Percentiles rank a stretch among this genome's conserved stretches.
Evolutionary conservation across 495 filamentous ascomycete species (phyloP).

Genomic region (Aspergillus biplanus): DNA sequence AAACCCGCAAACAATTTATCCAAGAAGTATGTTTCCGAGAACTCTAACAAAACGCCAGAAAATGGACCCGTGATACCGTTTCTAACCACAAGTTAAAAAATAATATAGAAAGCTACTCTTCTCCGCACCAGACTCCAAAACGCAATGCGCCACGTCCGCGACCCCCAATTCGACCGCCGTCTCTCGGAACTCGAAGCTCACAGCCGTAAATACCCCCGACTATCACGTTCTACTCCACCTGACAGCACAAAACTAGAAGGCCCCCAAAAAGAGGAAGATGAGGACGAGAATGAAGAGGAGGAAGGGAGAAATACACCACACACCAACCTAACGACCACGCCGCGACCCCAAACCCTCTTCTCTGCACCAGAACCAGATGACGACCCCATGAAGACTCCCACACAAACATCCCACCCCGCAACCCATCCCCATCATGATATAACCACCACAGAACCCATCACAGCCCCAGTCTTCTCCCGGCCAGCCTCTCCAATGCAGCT

Average conservation of each 20-base stretch:
- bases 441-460: background rate
- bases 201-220: constrained; percentile 44
- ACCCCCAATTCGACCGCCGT: constrained; percentile 50
- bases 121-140: constrained; percentile 47
- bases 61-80: constrained; percentile 1
- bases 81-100: background rate
- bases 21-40: constrained; percentile 38
- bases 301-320: constrained; percentile 13
- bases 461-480: background rate
- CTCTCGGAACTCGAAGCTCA: constrained; percentile 49
- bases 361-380: constrained; percentile 11
- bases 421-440: background rate
- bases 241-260: constrained; percentile 18
- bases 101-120: constrained; percentile 45
- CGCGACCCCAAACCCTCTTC: constrained; percentile 6
- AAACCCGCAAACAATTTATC: constrained; percentile 48
- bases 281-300: background rate
- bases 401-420: constrained; percentile 29
- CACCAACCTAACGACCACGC: constrained; percentile 25
- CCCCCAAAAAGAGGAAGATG: constrained; percentile 20
- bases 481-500: constrained; percentile 39
- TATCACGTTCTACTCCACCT: constrained; percentile 32
- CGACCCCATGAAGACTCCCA: constrained; percentile 32
- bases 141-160: constrained; percentile 47
- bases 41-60: background rate